Percentiles rank a stretch among this genome's conserved stretches.
Evolutionary conservation across 495 filamentous ascomycete species (phyloP).

Genomic region (Friedmanniomyces endolithicus): DNA sequence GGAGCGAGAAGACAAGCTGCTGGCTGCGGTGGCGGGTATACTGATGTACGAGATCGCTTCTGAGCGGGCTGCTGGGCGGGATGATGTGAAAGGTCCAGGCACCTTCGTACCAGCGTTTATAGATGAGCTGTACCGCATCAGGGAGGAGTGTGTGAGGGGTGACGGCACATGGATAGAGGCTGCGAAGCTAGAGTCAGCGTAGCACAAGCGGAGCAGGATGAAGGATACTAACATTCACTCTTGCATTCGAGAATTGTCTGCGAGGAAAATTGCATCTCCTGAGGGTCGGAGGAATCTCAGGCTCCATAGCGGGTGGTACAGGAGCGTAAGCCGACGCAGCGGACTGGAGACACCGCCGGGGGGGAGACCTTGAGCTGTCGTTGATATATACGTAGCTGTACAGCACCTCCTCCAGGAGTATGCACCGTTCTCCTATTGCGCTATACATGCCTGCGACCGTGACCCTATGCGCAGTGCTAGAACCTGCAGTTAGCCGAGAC

Average conservation of each 20-base stretch:
- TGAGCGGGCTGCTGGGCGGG: constrained; percentile 51
- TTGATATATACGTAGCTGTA: too few species aligned
- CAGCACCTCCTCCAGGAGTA: too few species aligned
- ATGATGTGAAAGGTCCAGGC: constrained; percentile 64
- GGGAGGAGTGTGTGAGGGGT: constrained; percentile 34
- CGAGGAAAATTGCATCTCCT: too few species aligned
- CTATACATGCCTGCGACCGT: too few species aligned
- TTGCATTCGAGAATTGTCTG: background rate
- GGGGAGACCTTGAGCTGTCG: too few species aligned
- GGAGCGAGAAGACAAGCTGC: constrained; percentile 45
- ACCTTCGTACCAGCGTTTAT: constrained; percentile 82
- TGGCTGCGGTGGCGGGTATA: constrained; percentile 59
- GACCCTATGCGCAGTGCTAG: too few species aligned
- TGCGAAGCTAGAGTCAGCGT: constrained; percentile 39
- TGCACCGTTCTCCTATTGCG: too few species aligned
- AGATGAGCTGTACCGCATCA: constrained; percentile 45
- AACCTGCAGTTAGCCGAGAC: constrained; percentile 1
- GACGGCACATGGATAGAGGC: constrained; percentile 37
- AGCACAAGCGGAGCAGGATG: background rate
- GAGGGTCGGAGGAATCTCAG: too few species aligned
- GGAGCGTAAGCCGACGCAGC: too few species aligned
- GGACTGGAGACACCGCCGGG: too few species aligned
- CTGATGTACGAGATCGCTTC: constrained; percentile 78
- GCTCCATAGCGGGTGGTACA: too few species aligned
- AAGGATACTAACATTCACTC: background rate